Evolutionary conservation across 164 flowering plant genomes (phyloP).

Genomic region (Kingdonia uniflora): DNA sequence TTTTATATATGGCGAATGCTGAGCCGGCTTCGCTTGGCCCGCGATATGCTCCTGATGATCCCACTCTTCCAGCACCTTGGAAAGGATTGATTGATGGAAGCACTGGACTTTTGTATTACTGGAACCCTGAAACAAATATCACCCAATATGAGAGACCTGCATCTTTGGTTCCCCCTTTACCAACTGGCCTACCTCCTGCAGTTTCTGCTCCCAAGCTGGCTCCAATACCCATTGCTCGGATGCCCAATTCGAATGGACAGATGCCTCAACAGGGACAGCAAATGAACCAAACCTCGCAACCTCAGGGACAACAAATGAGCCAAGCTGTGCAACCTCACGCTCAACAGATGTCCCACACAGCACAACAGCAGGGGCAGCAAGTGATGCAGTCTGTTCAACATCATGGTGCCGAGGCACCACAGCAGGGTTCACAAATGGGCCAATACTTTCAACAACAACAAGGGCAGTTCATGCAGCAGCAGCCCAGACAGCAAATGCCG

Average conservation of each 20-base stretch:
- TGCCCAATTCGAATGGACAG: constrained; percentile 23
- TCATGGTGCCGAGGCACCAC: no score
- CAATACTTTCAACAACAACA: constrained; percentile 31
- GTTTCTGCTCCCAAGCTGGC: constrained; percentile 40
- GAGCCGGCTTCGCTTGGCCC: constrained; percentile 57
- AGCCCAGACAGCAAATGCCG: constrained; percentile 19
- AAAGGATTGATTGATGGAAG: constrained; percentile 79
- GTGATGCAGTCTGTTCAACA: constrained; percentile 2
- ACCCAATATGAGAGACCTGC: constrained; percentile 20
- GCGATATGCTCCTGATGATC: constrained; percentile 81
- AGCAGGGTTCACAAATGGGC: constrained; percentile 20
- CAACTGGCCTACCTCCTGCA: constrained; percentile 42
- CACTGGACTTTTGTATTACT: constrained; percentile 32
- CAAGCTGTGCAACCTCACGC: constrained; percentile 29
- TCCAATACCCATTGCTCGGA: constrained; percentile 30
- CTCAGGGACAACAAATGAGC: constrained; percentile 22
- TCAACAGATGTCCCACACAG: no score
- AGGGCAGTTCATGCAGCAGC: constrained; percentile 18
- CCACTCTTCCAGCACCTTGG: constrained; percentile 88
- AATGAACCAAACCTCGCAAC: constrained; percentile 22
- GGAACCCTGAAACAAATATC: constrained; percentile 22
- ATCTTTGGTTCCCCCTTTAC: constrained; percentile 21
- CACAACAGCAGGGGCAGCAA: no score
- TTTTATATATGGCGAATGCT: constrained; percentile 36
- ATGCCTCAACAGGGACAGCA: constrained; percentile 22